A percentile compares a stretch with the other conserved stretches of the same genome.
Conservation (phyloP, 805 yeast genomes). For the Ogataea pini region DNA sequence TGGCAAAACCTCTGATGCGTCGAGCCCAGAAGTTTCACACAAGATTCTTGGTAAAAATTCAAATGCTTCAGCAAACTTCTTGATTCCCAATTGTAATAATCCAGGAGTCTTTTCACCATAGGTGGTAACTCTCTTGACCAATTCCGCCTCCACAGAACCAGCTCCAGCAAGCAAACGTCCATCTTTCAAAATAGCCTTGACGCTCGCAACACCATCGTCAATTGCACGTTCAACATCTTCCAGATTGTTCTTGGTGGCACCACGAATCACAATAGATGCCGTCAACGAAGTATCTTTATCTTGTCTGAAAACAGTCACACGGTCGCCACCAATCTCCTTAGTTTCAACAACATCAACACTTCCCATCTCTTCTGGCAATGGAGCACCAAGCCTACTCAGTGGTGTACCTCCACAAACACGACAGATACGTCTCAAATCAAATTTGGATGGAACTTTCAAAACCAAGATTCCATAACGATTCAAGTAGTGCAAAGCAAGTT, state of each 20-base stretch:
- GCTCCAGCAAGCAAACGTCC: conserved; percentile 88
- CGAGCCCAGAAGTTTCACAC: conserved; percentile 93
- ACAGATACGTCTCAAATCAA: conserved; percentile 89
- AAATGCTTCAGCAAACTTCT: conserved; percentile 90
- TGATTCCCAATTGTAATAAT: conserved; percentile 86
- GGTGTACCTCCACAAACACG: conserved; percentile 98
- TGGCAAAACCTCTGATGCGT: conserved; percentile 86
- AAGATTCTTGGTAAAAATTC: conserved; percentile 91
- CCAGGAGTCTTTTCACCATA: conserved; percentile 96
- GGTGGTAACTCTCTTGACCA: conserved; percentile 73
- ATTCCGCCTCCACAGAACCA: conserved; percentile 90
- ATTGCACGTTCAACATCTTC: conserved; percentile 97
- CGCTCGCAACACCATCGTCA: conserved; percentile 92
- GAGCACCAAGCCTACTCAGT: conserved; percentile 89
- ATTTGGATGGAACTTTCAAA: conserved; percentile 88
- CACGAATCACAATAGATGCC: conserved; percentile 90
- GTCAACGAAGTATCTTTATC: conserved; percentile 68
- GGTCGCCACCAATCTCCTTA: conserved; percentile 94
- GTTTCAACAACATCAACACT: conserved; percentile 84
- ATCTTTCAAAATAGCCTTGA: conserved; percentile 87
- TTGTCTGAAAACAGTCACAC: conserved; percentile 93
- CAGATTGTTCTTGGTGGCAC: conserved; percentile 91
- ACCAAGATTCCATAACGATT: conserved; percentile 84
- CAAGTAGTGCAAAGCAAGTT: conserved; percentile 87
- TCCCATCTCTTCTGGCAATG: conserved; percentile 94